phyloP scores from a whole-genome alignment of 352 stramenopile genomes.

The Pythium vanterpoolii region DNA sequence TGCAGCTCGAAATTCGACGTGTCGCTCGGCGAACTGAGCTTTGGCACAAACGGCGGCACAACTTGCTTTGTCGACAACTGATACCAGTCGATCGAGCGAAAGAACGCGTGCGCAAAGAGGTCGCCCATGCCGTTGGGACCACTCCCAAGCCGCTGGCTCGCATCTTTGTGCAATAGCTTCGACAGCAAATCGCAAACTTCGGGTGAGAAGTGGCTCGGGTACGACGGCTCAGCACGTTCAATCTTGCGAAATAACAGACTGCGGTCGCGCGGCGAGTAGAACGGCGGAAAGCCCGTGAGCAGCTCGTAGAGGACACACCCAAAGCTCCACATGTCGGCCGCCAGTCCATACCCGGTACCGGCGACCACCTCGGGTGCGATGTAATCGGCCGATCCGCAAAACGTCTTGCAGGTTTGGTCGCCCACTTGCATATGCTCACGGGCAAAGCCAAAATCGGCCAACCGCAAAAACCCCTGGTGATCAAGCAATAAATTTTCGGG shows the following conservation, averaged over 20 bases:
- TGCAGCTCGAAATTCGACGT: slow-evolving; percentile 76
- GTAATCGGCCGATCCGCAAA: slow-evolving; percentile 83
- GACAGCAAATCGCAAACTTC: slow-evolving; percentile 58
- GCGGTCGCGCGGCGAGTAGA: slow-evolving; percentile 89
- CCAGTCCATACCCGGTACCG: slow-evolving; percentile 66
- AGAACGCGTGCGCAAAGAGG: slow-evolving; percentile 75
- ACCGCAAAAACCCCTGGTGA: slow-evolving; percentile 83
- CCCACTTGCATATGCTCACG: slow-evolving; percentile 47
- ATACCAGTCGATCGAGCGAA: slow-evolving; percentile 72
- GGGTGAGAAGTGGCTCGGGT: slow-evolving; percentile 87
- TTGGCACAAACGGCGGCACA: slow-evolving; percentile 53
- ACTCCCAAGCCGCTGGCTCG: slow-evolving; percentile 49
- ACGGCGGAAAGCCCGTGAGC: slow-evolving; percentile 85
- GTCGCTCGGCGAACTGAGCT: slow-evolving; percentile 40
- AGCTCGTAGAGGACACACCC: slow-evolving; percentile 88
- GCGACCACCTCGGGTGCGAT: slow-evolving; percentile 80
- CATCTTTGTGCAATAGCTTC: slow-evolving; percentile 61
- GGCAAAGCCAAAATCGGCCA: slow-evolving; percentile 85
- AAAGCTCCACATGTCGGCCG: slow-evolving; percentile 85
- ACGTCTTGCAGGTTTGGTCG: slow-evolving; percentile 68
- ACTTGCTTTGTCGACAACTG: slow-evolving; percentile 73
- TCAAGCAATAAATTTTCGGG: slow-evolving; percentile 91
- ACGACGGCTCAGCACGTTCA: slow-evolving; percentile 86
- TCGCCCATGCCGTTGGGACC: slow-evolving; percentile 60
- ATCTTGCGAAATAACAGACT: slow-evolving; percentile 98